Evolutionary conservation across 495 filamentous ascomycete genomes (phyloP), one percentile per base, ranked within the genome.

Genomic region (Penicillium verhagenii): DNA sequence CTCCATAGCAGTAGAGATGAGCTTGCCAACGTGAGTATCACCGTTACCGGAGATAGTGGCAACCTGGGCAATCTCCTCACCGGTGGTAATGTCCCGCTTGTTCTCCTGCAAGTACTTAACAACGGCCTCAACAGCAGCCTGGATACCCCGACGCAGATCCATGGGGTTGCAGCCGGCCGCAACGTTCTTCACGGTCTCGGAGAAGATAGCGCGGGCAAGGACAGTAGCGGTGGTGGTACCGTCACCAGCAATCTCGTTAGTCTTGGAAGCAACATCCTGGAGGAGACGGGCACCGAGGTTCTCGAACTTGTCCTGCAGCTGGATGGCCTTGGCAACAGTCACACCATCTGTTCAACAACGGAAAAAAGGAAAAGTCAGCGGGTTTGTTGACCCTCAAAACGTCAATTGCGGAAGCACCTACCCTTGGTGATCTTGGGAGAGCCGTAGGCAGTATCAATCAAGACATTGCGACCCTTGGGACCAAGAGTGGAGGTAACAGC

Each of bases 351-450:
- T 43, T 28, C 23, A 9, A 43, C 18, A 6, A 16, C 20, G 20
- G 21, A 21, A 42, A 42, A 6, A 6, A 25, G 47, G 29, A 53
- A 9, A 50, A 19, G 28, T 47, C 50, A 61, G 52, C 21, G 14
- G 39, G 23, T 44, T 21, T 23, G 18, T 47, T 54, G 13, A 45
- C 19, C 6, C 9, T 20, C 18, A 46, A n/a, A n/a, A 26, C 31
- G n/a, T 3, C 40, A 6, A 45, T 28, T 14, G 35, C 14, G 47
- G 8, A 33, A 26, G 20, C 43, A 71, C 81, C 54, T 81, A 96
- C 93, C 94, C 81, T 98, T 98, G 66, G 94, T 98, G 74, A 98
- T 98, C 82, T 97, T 98, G 58, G 94, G 94, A 44, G 94, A 95
- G 67, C 95, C 95, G 70, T 96, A 98, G 76, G 88, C 86, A 44